Evolutionary conservation across 1,139 yeast genomes (phyloP), one percentile per base, ranked within the genome.

Genomic region (Hanseniaspora sp.): DNA sequence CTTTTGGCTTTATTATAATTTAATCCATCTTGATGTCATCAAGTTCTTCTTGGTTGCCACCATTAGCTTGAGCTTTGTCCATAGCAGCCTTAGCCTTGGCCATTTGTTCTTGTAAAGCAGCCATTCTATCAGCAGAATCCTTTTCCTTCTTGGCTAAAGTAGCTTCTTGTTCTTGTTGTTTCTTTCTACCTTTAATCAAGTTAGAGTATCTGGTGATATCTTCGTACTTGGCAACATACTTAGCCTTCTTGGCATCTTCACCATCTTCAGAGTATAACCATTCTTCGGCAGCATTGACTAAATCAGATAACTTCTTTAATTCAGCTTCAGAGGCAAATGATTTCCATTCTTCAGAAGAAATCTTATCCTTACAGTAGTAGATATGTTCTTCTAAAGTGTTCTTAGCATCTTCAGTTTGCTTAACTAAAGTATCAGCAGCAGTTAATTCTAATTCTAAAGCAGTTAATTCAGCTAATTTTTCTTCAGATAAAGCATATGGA

Each of bases 371-470:
- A 95, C 77, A 98, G 86, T 72, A 92, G 75, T 92, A 92, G 67
- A 94, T 92, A 79, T 92, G 92, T 77, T 92, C 98, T 77, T 92
- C 98, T 60, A 94, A 79, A 62, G 96, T 94, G 71, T 92, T 92
- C 86, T 92, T 92, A 74, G 90, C 87, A 75, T 92, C 97, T 77
- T 92, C 98, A 62, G 98, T 94, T 75, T 92, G 97, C 63, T 95
- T 95, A 62, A 92, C 96, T 64, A 92, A 82, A 76, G 88, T 92
- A 74, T 94, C 99, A 69, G 83, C 90, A 69, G 87, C 79, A 61
- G 80, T 77, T 82, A 92, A 74, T 48, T 54, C 56, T 31, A 54
- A 47, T 54, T 54, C 56, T 31, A 44, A 40, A 54, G 56, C 56
- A 39, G 56, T 54, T 37, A 54, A 54, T 43, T 54, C 56, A 39